Evolutionary conservation across 208 protist genomes (phyloP).

Genomic region (Trypanosoma grayi): DNA sequence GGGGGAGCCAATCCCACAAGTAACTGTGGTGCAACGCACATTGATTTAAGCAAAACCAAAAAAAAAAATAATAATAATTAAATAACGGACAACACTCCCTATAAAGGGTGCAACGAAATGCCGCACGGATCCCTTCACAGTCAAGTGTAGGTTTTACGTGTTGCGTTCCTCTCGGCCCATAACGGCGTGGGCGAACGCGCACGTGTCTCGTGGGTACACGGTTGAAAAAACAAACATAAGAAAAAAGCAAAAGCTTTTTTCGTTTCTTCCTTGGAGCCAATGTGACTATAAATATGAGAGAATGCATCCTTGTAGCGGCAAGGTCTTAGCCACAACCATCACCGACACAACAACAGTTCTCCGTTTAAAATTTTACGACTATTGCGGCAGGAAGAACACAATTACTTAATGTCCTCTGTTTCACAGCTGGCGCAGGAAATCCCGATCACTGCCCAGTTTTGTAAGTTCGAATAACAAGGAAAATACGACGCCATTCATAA

Average conservation of each 20-base stretch:
- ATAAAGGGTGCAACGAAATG: background rate
- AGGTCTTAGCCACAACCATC: background rate
- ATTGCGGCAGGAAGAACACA: background rate
- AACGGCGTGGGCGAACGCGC: too few relatives aligned
- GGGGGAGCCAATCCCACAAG: too few relatives aligned
- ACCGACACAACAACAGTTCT: background rate
- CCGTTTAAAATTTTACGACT: background rate
- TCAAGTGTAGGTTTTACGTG: background rate
- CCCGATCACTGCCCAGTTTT: constrained; percentile 78
- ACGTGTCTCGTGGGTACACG: too few relatives aligned
- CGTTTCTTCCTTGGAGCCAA: too few relatives aligned
- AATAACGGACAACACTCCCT: too few relatives aligned
- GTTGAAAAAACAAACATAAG: too few relatives aligned
- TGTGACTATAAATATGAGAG: too few relatives aligned
- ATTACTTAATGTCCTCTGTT: background rate
- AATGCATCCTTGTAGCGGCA: too few relatives aligned
- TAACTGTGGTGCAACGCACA: too few relatives aligned
- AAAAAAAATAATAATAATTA: background rate
- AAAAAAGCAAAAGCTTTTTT: too few relatives aligned
- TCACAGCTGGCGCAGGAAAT: constrained; percentile 46
- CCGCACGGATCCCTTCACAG: background rate
- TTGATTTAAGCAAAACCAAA: background rate
- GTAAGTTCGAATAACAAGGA: constrained; percentile 81
- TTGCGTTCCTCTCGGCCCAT: too few relatives aligned
- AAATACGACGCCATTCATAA: constrained; percentile 83